Percentiles rank a stretch among this genome's conserved stretches.
Evolutionary conservation across 2,329 filamentous ascomycete genomes (phyloP).

Genomic region (Sporothrix schenckii): DNA sequence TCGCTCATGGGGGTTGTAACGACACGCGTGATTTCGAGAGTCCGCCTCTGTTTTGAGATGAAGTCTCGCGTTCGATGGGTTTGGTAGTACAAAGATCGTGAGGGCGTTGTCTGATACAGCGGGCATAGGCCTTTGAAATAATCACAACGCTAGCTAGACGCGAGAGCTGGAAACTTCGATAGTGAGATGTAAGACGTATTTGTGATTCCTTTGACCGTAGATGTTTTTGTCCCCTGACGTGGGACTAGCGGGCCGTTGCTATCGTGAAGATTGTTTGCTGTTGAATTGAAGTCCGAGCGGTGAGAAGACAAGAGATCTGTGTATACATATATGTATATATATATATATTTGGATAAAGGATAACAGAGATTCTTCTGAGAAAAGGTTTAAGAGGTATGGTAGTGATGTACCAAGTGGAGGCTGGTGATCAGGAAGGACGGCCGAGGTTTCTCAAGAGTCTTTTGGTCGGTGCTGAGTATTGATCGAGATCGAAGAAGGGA

Average conservation of each 20-base stretch:
- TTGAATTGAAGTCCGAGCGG: not conserved
- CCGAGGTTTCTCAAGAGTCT: not conserved
- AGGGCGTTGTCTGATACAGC: not conserved
- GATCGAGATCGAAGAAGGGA: constrained; percentile 23
- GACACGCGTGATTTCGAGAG: not conserved
- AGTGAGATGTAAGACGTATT: not conserved
- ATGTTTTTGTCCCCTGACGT: not conserved
- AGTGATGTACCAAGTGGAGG: not conserved
- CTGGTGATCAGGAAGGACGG: not conserved
- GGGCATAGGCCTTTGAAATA: not conserved
- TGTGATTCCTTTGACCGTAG: not conserved
- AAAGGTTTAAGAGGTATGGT: not conserved
- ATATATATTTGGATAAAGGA: not conserved
- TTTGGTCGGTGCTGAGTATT: constrained; percentile 6
- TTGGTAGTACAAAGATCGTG: not conserved
- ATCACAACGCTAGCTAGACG: not conserved
- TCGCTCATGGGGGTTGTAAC: not conserved
- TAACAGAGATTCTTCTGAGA: not conserved
- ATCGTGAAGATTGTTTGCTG: not conserved
- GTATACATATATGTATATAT: not conserved
- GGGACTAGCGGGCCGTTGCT: not conserved
- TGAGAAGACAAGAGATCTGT: not conserved
- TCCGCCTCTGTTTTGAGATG: not conserved
- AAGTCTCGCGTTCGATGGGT: not conserved
- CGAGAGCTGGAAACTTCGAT: not conserved